A percentile compares a stretch with the other conserved stretches of the same genome.
Evolutionary conservation across 768 basidiomycete species (phyloP).

Genomic region (Lactarius psammicola): DNA sequence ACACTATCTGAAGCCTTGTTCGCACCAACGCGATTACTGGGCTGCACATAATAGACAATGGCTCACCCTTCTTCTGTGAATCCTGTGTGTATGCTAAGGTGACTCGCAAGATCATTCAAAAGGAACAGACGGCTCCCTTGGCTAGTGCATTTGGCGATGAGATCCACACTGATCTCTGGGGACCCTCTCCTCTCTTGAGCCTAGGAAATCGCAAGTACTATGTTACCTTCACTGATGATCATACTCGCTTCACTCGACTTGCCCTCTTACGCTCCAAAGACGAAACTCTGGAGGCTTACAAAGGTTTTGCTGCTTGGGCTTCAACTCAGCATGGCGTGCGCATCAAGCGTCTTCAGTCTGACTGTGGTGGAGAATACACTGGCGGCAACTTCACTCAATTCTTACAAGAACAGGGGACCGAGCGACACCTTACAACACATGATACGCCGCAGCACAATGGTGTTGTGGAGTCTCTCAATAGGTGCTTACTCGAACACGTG

Average conservation of each 20-base stretch:
- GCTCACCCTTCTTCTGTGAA: too few species aligned
- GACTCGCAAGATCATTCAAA: too few species aligned
- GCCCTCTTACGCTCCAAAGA: slow-evolving; percentile 32
- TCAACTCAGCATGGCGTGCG: slow-evolving; percentile 32
- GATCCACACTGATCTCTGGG: slow-evolving; percentile 22
- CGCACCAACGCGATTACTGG: too few species aligned
- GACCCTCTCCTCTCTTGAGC: slow-evolving; percentile 25
- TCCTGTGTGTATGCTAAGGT: too few species aligned
- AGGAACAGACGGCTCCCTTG: too few species aligned
- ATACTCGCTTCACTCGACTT: slow-evolving; percentile 33
- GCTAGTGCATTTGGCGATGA: not conserved
- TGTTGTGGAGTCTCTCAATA: slow-evolving; percentile 37
- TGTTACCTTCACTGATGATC: slow-evolving; percentile 40
- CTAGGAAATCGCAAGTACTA: slow-evolving; percentile 36
- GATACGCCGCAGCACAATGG: too few species aligned
- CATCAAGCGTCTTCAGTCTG: slow-evolving; percentile 35
- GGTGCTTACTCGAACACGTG: slow-evolving; percentile 34
- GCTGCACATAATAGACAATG: too few species aligned
- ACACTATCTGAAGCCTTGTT: too few species aligned
- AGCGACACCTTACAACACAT: slow-evolving; percentile 28
- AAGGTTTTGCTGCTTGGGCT: slow-evolving; percentile 32
- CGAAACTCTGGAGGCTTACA: too few species aligned
- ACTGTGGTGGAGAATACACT: slow-evolving; percentile 16
- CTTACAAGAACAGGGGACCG: slow-evolving; percentile 30
- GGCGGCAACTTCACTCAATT: slow-evolving; percentile 29